phyloP scores from a whole-genome alignment of 2,329 filamentous ascomycete species.

The Neofusicoccum sp. region DNA sequence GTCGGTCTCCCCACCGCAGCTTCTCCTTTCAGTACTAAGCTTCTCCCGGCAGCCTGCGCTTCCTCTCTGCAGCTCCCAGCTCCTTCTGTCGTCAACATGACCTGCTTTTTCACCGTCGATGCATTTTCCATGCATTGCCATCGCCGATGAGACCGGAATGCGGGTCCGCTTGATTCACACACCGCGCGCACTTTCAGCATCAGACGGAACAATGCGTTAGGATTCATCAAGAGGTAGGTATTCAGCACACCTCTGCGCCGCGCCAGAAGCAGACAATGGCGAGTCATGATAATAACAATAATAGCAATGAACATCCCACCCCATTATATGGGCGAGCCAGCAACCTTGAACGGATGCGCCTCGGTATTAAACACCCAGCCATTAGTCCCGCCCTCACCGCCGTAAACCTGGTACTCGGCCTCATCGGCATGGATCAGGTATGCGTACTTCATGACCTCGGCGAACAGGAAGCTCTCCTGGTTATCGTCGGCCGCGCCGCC shows the following conservation, averaged over 20 bases:
- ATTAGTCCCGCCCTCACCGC: conserved; percentile 47
- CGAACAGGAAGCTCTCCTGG: conserved; percentile 86
- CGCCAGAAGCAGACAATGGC: neutral
- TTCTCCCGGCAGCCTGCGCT: neutral
- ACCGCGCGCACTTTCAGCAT: neutral
- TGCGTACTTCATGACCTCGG: conserved; percentile 81
- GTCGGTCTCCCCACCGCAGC: neutral
- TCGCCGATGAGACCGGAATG: neutral
- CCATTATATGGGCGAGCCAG: conserved; percentile 21
- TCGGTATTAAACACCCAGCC: conserved; percentile 64
- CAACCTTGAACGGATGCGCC: conserved; percentile 59
- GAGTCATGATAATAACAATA: neutral
- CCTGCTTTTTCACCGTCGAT: neutral
- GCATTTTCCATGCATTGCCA: too few relatives aligned
- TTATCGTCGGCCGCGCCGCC: conserved; percentile 66
- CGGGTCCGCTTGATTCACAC: neutral
- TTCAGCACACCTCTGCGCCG: too few relatives aligned
- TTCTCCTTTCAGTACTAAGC: neutral
- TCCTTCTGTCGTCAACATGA: neutral
- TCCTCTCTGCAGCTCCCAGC: neutral
- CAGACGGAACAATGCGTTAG: neutral
- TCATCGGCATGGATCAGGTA: conserved; percentile 69
- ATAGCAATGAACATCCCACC: neutral
- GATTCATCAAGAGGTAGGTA: too few relatives aligned
- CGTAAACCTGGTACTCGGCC: conserved; percentile 56